Evolutionary conservation across 306 rosid genomes (phyloP), one percentile per base, ranked within the genome.

Genomic region (Fragaria ananassa): DNA sequence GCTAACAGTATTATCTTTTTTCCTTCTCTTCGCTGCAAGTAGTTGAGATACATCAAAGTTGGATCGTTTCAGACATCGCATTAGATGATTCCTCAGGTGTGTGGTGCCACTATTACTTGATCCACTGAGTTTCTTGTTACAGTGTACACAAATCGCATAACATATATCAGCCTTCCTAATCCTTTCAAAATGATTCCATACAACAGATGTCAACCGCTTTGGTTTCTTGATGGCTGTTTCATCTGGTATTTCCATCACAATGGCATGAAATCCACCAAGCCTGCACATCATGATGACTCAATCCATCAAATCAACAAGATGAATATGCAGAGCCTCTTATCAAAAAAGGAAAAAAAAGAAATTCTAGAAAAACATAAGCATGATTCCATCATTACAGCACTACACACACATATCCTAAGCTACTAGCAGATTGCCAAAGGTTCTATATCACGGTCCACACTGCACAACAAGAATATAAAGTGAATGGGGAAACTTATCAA

Each of bases 101-200:
- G 99, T 92, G 27, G 99, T 95, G 75, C 99, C 99, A 45, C 99
- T 95, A 62, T 95, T 95, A 82, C 99, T 95, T 25, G 99, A 95
- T 72, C 97, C 99, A 81, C 99, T 95, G 77, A 95, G 99, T 79
- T 84, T 95, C 91, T 95, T 95, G 89, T 88, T 91, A 70, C 99
- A 95, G 76, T 95, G 97, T 61, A 90, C 81, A 76, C 99, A 95
- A 74, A 95, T 92, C 68, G 99, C 97, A 85, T 90, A 92, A 49
- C 97, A 92, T 71, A 84, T 80, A 65, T 95, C 99, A 51, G 86
- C 97, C 87, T 92, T 95, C 81, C 93, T 89, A 72, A 92, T 86
- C 81, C 96, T 87, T 84, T 95, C 99, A 83, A 95, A 95, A 85
- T 95, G 99, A 85, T 95, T 92, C 97, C 99, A 95, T 23, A 95